Evolutionary conservation across 2,329 filamentous ascomycete genomes (phyloP), one percentile per base, ranked within the genome.

Genomic region (Teratosphaeriaceae sp.): DNA sequence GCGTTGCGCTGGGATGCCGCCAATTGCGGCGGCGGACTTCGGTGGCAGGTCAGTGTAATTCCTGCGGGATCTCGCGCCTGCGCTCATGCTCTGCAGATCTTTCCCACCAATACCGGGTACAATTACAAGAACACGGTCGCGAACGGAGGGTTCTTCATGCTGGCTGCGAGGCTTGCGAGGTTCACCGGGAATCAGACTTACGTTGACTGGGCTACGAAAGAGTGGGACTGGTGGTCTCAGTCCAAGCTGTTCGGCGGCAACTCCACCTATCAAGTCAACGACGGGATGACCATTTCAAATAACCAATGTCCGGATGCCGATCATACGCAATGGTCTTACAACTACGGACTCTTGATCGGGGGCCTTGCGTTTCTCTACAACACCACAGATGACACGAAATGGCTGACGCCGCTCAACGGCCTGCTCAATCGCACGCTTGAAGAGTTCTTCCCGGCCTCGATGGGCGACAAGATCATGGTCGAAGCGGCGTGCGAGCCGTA

Each of bases 181-280:
- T 68, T 68, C 47, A 68, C 66, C 8, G 54, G 58, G n/a, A 68
- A 66, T 38, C 33, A 56, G 44, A 80, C 76, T 0, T 86, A 85
- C 52, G 45, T 69, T 65, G 75, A 85, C 52, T 86, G 83, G 82
- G 76, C 76, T 1, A 61, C 66, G 36, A 57, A 51, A 41, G 48
- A 55, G 24, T 67, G 51, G 43, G 51, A 62, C n/a, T 63, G 62
- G 59, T 39, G 30, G 12, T 48, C 53, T 12, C 24, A 43, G 1
- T 64, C 80, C 7, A 75, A 77, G 12, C 68, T 87, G 45, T 73
- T 87, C 49, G 13, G 24, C 24, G 24, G 24, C 24, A 13, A 27
- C 8, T 8, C 24, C 24, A 5, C 15, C 3, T 70, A 66, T 53
- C 60, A 68, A 45, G 70, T 70, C 57, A 73, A 61, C 45, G 70